Evolutionary conservation across 441 rosid genomes (phyloP).

Genomic region (Brassica balearica): DNA sequence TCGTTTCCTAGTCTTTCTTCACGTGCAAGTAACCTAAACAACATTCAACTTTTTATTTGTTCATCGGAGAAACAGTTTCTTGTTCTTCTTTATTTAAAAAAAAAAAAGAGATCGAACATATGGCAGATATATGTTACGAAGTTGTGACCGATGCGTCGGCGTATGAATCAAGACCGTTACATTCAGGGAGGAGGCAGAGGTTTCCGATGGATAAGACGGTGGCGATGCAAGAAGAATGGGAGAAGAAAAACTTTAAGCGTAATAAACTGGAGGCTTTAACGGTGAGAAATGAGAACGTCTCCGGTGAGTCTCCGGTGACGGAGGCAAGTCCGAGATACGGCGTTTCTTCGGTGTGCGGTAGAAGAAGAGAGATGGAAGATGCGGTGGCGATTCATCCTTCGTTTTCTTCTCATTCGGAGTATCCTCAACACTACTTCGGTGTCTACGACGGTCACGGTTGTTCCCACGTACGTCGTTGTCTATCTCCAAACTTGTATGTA

Average conservation of each 20-base stretch:
- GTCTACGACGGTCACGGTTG: slow-evolving; percentile 96
- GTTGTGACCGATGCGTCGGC: slow-evolving; percentile 55
- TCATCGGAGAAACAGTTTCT: not conserved
- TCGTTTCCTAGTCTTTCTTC: not conserved
- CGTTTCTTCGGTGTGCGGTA: slow-evolving; percentile 59
- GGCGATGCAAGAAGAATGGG: slow-evolving; percentile 26
- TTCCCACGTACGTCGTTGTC: slow-evolving; percentile 68
- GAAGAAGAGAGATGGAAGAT: slow-evolving; percentile 74
- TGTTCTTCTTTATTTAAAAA: not conserved
- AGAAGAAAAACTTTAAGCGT: slow-evolving; percentile 29
- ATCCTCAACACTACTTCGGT: slow-evolving; percentile 65
- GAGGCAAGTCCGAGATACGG: slow-evolving; percentile 49
- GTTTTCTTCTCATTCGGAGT: slow-evolving; percentile 30
- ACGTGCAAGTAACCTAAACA: slow-evolving; percentile 5
- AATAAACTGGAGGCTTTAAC: not conserved
- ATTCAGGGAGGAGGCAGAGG: slow-evolving; percentile 50
- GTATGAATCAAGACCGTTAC: slow-evolving; percentile 32
- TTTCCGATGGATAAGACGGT: slow-evolving; percentile 18
- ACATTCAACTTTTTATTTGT: not conserved
- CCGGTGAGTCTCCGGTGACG: slow-evolving; percentile 13
- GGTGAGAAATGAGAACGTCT: not conserved
- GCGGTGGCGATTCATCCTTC: slow-evolving; percentile 56
- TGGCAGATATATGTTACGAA: slow-evolving; percentile 75
- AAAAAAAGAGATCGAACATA: slow-evolving; percentile 18
- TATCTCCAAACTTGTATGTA: not conserved